Percentiles rank a stretch among this genome's conserved stretches.
Evolutionary conservation across 2,329 filamentous ascomycete genomes (phyloP).

Genomic region (Alternaria sp.): DNA sequence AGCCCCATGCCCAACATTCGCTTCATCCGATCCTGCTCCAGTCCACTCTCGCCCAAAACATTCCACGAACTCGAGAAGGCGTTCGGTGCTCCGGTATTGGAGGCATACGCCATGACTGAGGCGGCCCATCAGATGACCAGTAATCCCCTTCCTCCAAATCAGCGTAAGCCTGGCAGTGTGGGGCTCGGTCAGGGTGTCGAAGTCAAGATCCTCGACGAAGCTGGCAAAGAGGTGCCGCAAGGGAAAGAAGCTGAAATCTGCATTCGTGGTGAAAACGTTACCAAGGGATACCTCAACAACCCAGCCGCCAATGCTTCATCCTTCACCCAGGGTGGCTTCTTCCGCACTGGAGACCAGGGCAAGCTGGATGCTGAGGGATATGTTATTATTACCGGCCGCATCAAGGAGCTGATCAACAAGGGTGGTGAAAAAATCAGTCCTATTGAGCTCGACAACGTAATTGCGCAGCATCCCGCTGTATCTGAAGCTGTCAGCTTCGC

Average conservation of each 20-base stretch:
- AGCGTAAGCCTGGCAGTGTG: slow-evolving; percentile 81
- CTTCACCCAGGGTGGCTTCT: slow-evolving; percentile 78
- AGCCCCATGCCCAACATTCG: slow-evolving; percentile 74
- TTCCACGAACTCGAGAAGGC: slow-evolving; percentile 80
- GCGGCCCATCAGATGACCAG: slow-evolving; percentile 86
- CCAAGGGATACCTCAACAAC: slow-evolving; percentile 86
- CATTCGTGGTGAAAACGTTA: slow-evolving; percentile 82
- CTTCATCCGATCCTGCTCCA: slow-evolving; percentile 88
- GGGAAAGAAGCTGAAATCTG: slow-evolving; percentile 82
- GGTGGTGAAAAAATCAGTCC: slow-evolving; percentile 89
- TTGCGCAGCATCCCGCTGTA: slow-evolving; percentile 75
- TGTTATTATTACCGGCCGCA: slow-evolving; percentile 84
- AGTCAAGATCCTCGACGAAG: slow-evolving; percentile 75
- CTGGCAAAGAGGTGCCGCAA: slow-evolving; percentile 70
- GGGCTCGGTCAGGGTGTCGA: slow-evolving; percentile 85
- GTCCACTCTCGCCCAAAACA: slow-evolving; percentile 79
- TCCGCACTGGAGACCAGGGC: slow-evolving; percentile 87
- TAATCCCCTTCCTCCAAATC: slow-evolving; percentile 65
- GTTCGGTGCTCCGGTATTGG: slow-evolving; percentile 80
- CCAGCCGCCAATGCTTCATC: slow-evolving; percentile 74
- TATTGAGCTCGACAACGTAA: slow-evolving; percentile 84
- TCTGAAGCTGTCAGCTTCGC: slow-evolving; percentile 84
- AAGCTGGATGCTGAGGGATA: slow-evolving; percentile 82
- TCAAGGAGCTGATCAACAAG: slow-evolving; percentile 93
- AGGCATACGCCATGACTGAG: slow-evolving; percentile 94